Conservation (phyloP, 176 grass and related monocot genomes). For the Carex scoparia region DNA sequence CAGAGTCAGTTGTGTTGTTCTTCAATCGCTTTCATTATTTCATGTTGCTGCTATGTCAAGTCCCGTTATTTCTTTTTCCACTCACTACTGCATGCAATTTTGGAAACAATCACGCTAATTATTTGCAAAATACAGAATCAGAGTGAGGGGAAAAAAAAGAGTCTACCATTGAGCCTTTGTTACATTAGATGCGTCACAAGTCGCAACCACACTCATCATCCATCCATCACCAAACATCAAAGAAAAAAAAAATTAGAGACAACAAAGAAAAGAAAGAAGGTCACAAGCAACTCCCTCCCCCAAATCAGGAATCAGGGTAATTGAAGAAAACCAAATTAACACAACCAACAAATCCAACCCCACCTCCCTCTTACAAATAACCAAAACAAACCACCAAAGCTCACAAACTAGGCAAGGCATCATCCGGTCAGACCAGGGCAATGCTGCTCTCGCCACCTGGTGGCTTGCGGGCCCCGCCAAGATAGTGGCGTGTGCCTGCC, state of each 20-base stretch:
- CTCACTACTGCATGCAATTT: not conserved
- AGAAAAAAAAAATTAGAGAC: slow-evolving; percentile 11
- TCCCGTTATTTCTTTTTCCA: slow-evolving; percentile 7
- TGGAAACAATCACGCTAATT: not conserved
- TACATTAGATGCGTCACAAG: slow-evolving; percentile 61
- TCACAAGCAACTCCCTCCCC: slow-evolving; percentile 20
- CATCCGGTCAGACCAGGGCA: slow-evolving; percentile 58
- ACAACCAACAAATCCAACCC: slow-evolving; percentile 56
- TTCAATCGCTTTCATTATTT: slow-evolving; percentile 8
- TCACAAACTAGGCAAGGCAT: slow-evolving; percentile 24
- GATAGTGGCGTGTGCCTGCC: slow-evolving; percentile 56
- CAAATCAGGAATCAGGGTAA: slow-evolving; percentile 35
- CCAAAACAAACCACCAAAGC: slow-evolving; percentile 30
- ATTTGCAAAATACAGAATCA: not conserved
- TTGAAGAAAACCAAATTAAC: slow-evolving; percentile 21
- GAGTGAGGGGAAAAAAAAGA: not conserved
- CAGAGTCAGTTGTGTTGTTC: not conserved
- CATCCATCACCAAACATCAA: slow-evolving; percentile 39
- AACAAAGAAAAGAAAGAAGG: slow-evolving; percentile 5
- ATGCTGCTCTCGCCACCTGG: slow-evolving; percentile 96
- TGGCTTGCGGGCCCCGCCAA: slow-evolving; percentile 88
- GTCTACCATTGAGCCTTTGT: slow-evolving; percentile 44
- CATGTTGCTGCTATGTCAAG: not conserved
- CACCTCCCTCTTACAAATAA: slow-evolving; percentile 16
- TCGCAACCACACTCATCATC: slow-evolving; percentile 32